A percentile compares a stretch with the other conserved stretches of the same genome.
Conservation (phyloP, 345 rosid species). For the Salix arbutifolia region DNA sequence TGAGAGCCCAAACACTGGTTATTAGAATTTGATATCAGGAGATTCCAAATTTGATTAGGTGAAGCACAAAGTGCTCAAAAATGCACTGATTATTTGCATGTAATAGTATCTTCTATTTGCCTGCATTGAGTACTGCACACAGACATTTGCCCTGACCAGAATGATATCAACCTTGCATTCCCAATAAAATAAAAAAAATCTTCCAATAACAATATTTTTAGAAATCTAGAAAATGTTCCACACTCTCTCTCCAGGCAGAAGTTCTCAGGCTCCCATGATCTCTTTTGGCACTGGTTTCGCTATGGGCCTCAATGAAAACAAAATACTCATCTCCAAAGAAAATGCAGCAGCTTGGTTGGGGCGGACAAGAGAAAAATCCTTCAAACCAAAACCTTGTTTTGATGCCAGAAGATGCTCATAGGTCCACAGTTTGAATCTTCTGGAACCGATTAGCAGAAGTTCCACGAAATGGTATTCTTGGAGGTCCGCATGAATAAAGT, state of each 20-base stretch:
- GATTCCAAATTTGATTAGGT: background rate
- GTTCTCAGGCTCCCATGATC: background rate
- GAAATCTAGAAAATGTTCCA: background rate
- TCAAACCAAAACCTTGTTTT: background rate
- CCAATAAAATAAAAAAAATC: background rate
- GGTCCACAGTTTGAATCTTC: background rate
- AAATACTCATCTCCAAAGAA: background rate
- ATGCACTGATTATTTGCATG: background rate
- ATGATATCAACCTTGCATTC: background rate
- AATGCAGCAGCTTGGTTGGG: background rate
- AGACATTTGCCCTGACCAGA: background rate
- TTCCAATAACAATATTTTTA: background rate
- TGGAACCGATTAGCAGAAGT: background rate
- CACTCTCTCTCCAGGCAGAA: background rate
- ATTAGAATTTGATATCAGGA: constrained; percentile 22
- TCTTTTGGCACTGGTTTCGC: background rate
- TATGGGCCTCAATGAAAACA: background rate
- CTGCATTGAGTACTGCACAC: background rate
- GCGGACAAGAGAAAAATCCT: background rate
- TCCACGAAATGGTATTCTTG: background rate
- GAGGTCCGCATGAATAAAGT: background rate
- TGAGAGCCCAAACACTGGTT: constrained; percentile 21
- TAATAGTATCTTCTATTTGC: background rate
- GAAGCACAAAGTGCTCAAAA: background rate
- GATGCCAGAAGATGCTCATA: background rate